Evolutionary conservation across 331 rosid species (phyloP), one percentile per base, ranked within the genome.

Genomic region (Rhamnella rubrinervis): DNA sequence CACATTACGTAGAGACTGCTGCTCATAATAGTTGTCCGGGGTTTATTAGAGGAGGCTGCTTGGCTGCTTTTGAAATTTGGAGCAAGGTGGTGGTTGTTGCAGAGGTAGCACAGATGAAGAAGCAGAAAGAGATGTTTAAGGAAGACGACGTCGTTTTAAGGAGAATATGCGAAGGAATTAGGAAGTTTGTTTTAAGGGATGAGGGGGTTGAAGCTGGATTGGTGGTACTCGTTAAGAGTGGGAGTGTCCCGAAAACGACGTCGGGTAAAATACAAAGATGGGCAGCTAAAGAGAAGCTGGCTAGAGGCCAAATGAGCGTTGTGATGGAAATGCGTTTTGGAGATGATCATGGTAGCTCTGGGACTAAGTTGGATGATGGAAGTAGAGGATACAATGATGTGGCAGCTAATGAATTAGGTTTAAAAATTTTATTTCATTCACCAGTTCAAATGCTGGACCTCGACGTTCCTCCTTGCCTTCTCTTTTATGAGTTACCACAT

Each of bases 251-350:
- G 0, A 92, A 89, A 77, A 92, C 98, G 3, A 88, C 96, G 57
- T 92, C 93, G 4, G 98, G 98, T 1, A 92, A 89, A 61, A 65
- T 90, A 53, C 84, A 77, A 51, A 81, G 96, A 74, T 77, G 83
- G 87, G 83, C 63, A 10, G 84, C 88, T 7, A 86, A 73, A 80
- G 81, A 89, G 67, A 86, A 67, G 78, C 77, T 89, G 20, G 64
- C 58, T 35, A 76, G 57, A 1, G 95, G 95, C 2, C 63, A 82
- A 76, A 79, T 87, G 89, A 41, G 51, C 0, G 55, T 84, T 60
- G 14, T 92, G 26, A 87, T 79, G 91, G 86, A 84, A 74, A 61
- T 80, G 79, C 19, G 56, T 28, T 82, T 84, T 64, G 88, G 82
- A 12, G 39, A 58, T 17, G 69, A 62, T 8, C 71, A 52, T 31